Evolutionary conservation across 2,329 filamentous ascomycete genomes (phyloP).

Genomic region (Colletotrichum musicola): DNA sequence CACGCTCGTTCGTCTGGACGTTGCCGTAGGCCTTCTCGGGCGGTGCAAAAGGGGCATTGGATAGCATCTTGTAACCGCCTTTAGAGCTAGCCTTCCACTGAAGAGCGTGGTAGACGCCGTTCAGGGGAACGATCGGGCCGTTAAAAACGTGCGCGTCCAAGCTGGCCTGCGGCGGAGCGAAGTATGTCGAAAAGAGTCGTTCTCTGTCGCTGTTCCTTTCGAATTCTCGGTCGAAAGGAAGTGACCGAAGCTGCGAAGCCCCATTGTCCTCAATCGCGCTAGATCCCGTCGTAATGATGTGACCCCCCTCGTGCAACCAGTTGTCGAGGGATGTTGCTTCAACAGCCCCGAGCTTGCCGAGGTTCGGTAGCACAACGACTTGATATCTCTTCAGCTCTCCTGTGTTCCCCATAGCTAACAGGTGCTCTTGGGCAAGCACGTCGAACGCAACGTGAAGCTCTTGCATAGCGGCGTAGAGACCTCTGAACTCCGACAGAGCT

Average conservation of each 20-base stretch:
- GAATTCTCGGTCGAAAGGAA: slow-evolving; percentile 49
- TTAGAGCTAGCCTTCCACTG: slow-evolving; percentile 35
- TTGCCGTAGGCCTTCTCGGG: slow-evolving; percentile 39
- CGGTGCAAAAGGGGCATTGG: slow-evolving; percentile 33
- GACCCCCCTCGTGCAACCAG: slow-evolving; percentile 34
- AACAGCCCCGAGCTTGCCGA: slow-evolving; percentile 31
- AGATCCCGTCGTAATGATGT: slow-evolving; percentile 31
- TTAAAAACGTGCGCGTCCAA: slow-evolving; percentile 8
- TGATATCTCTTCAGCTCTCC: slow-evolving; percentile 35
- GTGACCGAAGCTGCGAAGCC: slow-evolving; percentile 53
- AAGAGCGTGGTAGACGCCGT: slow-evolving; percentile 34
- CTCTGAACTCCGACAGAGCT: slow-evolving; percentile 35
- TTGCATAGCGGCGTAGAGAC: slow-evolving; percentile 39
- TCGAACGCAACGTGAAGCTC: slow-evolving; percentile 41
- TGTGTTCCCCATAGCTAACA: slow-evolving; percentile 27
- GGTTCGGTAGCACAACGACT: slow-evolving; percentile 34
- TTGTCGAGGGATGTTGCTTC: slow-evolving; percentile 25
- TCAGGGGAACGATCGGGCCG: slow-evolving; percentile 38
- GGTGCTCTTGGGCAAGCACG: slow-evolving; percentile 30
- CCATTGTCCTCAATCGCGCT: slow-evolving; percentile 14
- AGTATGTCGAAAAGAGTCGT: background rate
- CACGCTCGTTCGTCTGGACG: slow-evolving; percentile 30
- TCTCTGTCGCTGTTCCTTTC: background rate
- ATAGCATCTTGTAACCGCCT: slow-evolving; percentile 27
- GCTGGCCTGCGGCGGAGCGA: background rate